Percentiles rank a stretch among this genome's conserved stretches.
Evolutionary conservation across 2,329 filamentous ascomycete species (phyloP).

Genomic region (Leptographium flavum): DNA sequence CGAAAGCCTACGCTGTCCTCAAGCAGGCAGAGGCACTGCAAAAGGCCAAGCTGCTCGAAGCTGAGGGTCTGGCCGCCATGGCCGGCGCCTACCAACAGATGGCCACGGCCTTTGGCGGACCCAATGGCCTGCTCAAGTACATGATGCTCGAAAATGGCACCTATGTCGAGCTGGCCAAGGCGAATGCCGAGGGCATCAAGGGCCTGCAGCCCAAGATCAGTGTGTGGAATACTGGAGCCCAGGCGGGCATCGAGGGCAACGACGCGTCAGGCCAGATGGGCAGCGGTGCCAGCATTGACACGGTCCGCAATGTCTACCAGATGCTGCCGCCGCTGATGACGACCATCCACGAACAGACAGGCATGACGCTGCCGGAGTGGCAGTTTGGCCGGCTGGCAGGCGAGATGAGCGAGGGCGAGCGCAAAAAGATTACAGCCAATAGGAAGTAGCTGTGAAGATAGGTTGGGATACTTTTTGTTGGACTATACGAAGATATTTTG

Average conservation of each 20-base stretch:
- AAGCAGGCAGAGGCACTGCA: slow-evolving; percentile 38
- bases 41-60: slow-evolving; percentile 51
- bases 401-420: slow-evolving; percentile 18
- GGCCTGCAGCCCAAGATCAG: slow-evolving; percentile 81
- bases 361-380: slow-evolving; percentile 69
- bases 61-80: slow-evolving; percentile 63
- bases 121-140: slow-evolving; percentile 65
- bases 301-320: slow-evolving; percentile 73
- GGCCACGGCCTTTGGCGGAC: slow-evolving; percentile 59
- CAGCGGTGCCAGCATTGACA: slow-evolving; percentile 35
- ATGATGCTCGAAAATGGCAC: slow-evolving; percentile 78
- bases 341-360: slow-evolving; percentile 81
- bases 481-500: too few relatives aligned
- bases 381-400: slow-evolving; percentile 37
- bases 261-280: slow-evolving; percentile 22
- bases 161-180: slow-evolving; percentile 62
- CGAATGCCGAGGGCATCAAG: slow-evolving; percentile 61
- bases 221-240: slow-evolving; percentile 67
- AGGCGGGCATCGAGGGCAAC: slow-evolving; percentile 19
- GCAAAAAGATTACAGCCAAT: too few relatives aligned
- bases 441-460: too few relatives aligned
- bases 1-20: slow-evolving; percentile 21
- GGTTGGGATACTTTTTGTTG: too few relatives aligned
- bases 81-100: slow-evolving; percentile 67
- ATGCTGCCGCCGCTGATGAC: slow-evolving; percentile 68